phyloP scores from a whole-genome alignment of 139 green algal species.

The Spirogloea muscicola region DNA sequence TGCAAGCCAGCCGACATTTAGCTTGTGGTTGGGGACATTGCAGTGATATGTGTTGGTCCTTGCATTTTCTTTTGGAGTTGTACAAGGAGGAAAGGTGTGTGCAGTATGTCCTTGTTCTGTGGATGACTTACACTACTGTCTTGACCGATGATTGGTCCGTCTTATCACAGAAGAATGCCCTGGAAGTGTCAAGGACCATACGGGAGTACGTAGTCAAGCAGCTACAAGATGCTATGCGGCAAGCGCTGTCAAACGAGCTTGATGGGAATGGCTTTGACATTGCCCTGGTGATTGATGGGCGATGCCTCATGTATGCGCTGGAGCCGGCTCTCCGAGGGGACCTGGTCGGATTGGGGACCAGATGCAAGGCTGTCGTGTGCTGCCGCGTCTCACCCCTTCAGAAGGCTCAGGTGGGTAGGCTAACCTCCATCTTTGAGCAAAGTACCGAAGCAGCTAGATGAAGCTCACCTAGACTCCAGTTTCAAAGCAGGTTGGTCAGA shows the following conservation, averaged over 20 bases:
- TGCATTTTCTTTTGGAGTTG: no score
- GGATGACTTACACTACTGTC: not conserved
- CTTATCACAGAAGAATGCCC: no score
- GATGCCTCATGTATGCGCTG: slow-evolving; percentile 48
- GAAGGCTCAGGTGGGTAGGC: slow-evolving; percentile 58
- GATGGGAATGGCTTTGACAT: slow-evolving; percentile 8
- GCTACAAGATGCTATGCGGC: slow-evolving; percentile 26
- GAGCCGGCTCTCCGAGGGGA: slow-evolving; percentile 26
- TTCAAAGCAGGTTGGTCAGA: no score
- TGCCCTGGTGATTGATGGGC: slow-evolving; percentile 52
- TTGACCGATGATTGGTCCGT: no score
- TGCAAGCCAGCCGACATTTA: no score
- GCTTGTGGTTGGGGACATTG: no score
- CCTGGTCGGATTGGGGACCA: slow-evolving; percentile 61
- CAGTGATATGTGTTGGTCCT: no score
- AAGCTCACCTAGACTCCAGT: no score
- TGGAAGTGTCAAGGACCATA: slow-evolving; percentile 7
- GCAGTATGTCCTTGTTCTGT: no score
- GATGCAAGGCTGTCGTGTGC: slow-evolving; percentile 71
- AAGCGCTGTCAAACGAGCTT: slow-evolving; percentile 24
- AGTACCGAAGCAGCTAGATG: no score
- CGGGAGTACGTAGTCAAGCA: slow-evolving; percentile 3
- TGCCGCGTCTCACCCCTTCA: slow-evolving; percentile 64
- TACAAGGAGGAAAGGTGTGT: no score
- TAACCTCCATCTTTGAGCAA: no score